Evolutionary conservation across 371 early-diverging fungal species (phyloP), one percentile per base, ranked within the genome.

Genomic region (Mortierella sp.): DNA sequence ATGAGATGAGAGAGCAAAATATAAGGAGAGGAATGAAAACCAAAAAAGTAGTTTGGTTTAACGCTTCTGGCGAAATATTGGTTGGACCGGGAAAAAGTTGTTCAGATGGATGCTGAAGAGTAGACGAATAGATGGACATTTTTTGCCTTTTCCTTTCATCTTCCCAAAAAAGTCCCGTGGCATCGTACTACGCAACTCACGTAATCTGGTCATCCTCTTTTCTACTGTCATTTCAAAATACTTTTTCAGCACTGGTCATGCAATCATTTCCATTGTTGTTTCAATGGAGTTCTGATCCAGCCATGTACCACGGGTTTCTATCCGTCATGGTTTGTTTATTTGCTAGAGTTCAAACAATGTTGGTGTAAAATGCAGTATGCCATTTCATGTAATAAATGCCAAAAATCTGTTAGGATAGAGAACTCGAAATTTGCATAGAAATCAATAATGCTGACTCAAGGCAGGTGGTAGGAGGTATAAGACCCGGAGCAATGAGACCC

Each of bases 251-350:
- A 36, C 36, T 6, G 38, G 11, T 9, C 58, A 65, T 80, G 80
- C 61, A 80, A 41, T 67, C 71, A 33, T 80, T 80, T 70, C 80
- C 80, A 58, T 65, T 80, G 52, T 60, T 80, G 65, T 58, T 67
- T 19, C 75, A 74, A 65, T 80, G 75, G 80, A 74, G 72, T 22
- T 41, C 57, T 19, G 59, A 61, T 24, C 82, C 76, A 9, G 63
- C 48, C 16, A 48, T 69, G 63, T 81, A 81, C 63, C 73, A 81
- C 41, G 82, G 82, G 7, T 81, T 81, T 38, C 57, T 81, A n/a
- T 64, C 82, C 1, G 63, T 81, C 32, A 72, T 81, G 76, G 82
- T 81, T 55, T 48, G 24, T 65, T 55, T 8, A n/a, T n/a, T 50
- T 50, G 16, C n/a, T 50, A n/a, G 50, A 50, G 50, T 40, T 15